Evolutionary conservation across 2,329 filamentous ascomycete species (phyloP).

Genomic region (Emmonsiellopsis sp.): DNA sequence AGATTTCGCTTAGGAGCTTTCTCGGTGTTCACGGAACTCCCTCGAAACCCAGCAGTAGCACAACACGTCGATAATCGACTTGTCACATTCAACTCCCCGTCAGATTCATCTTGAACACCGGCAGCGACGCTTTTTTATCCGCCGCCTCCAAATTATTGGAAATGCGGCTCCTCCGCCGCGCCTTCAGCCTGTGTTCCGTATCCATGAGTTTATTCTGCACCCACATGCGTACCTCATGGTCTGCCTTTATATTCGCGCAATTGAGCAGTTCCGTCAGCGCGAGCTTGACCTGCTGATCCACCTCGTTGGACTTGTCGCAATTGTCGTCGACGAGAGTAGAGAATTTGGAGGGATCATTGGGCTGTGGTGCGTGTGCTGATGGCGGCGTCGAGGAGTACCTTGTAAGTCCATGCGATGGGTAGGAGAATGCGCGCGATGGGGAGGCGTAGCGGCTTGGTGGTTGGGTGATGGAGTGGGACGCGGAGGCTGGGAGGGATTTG

Average conservation of each 20-base stretch:
- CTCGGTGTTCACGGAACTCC: no score
- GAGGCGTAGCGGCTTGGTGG: conserved; percentile 8
- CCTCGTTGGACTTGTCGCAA: conserved; percentile 9
- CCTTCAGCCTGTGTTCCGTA: conserved; percentile 13
- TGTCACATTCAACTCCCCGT: neutral
- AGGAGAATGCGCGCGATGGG: neutral
- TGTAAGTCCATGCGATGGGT: conserved; percentile 1
- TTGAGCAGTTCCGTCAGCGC: conserved; percentile 14
- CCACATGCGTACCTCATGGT: conserved; percentile 14
- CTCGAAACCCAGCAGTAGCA: no score
- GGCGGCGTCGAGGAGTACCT: conserved; percentile 11
- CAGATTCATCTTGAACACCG: neutral
- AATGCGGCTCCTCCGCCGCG: conserved; percentile 11
- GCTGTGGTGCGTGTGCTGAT: conserved; percentile 4
- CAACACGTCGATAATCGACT: neutral
- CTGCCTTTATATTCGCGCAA: conserved; percentile 10
- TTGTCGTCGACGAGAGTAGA: conserved; percentile 5
- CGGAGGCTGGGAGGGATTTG: conserved; percentile 3
- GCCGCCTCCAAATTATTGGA: neutral
- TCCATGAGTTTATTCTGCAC: conserved; percentile 16
- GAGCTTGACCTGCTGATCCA: conserved; percentile 14
- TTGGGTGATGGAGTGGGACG: conserved; percentile 7
- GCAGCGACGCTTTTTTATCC: neutral
- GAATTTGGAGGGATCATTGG: neutral
- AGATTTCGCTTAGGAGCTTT: no score